Evolutionary conservation across 2,329 filamentous ascomycete species (phyloP), one percentile per base, ranked within the genome.

Genomic region (Huntiella savannae): DNA sequence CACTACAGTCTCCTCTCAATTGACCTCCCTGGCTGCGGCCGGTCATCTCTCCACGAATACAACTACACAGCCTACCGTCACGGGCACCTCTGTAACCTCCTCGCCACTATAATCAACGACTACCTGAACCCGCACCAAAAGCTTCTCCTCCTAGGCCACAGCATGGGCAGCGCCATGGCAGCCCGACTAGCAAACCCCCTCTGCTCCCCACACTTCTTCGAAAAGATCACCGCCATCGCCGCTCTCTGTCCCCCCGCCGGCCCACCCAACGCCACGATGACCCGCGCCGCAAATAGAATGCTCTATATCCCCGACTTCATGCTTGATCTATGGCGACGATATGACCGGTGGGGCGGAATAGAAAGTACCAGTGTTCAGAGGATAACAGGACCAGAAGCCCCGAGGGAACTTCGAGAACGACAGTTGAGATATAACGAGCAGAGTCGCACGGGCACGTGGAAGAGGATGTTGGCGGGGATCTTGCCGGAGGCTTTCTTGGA

Each of bases 21-120:
- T 52, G 91, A 98, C 58, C 68, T 95, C 3, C 88, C 91, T 1
- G 91, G 91, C 35, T 93, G 87, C 55, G 91, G 91, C 28, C 66
- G 79, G 16, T 95, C 88, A 2, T 65, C 70, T 6, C 93, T 88
- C 60, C 65, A 71, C 12, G 79, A 81, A 15, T 74, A 66, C 12
- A 60, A 69, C 16, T 87, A 82, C 77, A 70, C 75, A 38, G 85
- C 88, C 5, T 98, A 96, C 59, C 79, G 75, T 0, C 75, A 79
- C 1, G 74, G 85, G 36, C 77, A 82, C 1, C 66, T 96, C 17
- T 75, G 73, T 3, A 79, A 85, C 53, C 66, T 98, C 8, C 66
- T 95, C 11, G 77, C 78, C 48, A 70, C 67, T 1, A 73, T 85
- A 32, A 86, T 96, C 49, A 72, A 84, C 35, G 70, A 77, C 40